Base-by-base conservation (phyloP, 2,329 filamentous ascomycete species). In the Remersonia thermophila region DNA sequence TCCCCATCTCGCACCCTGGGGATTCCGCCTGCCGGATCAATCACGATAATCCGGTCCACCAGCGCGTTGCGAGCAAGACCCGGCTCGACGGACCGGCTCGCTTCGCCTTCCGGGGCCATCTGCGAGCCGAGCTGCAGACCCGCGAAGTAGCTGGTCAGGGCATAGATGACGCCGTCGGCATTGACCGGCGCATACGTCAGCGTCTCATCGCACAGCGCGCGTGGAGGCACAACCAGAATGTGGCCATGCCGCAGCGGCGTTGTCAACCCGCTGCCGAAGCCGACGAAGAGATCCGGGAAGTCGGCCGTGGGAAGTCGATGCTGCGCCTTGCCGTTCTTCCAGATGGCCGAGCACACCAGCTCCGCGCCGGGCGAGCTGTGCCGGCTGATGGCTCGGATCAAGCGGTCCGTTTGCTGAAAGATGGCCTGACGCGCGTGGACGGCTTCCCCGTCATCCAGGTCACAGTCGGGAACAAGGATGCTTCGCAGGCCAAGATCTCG, bases 11-110 rank as follows among this genome's bases (percentile, higher is more conserved):
- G 60, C 51, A 68, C 60, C 40, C 83, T 67, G 0, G 91, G 91
- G 31, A 87, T 85, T 0, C 86, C 89, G 3, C 91, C 91, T 0
- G 86, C 61, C 1, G 83, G 78, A 55, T 98, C 91, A 6, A 98
- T 67, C 18, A 98, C 65, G 43, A 98, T 93, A 29, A 98, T 67
- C 26, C 89, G 73, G 53, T 96, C 89, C 5, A 98, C 61, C 0
- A 72, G 71, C 1, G 79, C 71, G 20, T 69, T 67, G 37, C 52
- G 52, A 36, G 49, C 48, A 32, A 62, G 55, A 35, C 57, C n/a
- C n/a, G 59, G 41, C 60, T 27, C 54, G 25, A 52, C 59, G 9
- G 23, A 23, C 10, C 55, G 58, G 30, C 68, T 61, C 36, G 67
- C 64, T 7, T 65, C 56, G 53, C 55, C 49, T 11, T 27, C 40